Base-by-base conservation (phyloP, 805 yeast genomes). In the Barnettozyma californica region DNA sequence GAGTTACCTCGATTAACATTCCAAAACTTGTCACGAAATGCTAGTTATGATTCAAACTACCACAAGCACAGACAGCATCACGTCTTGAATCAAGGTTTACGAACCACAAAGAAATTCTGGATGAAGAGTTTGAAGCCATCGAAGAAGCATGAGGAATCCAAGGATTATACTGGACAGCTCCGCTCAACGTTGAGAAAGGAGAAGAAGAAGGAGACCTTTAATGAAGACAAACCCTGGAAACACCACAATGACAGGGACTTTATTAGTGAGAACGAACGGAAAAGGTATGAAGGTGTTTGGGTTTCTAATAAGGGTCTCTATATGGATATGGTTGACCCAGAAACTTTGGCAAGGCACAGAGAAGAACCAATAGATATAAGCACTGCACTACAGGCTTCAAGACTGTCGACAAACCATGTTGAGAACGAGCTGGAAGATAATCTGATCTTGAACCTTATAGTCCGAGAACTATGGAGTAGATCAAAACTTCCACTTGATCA, bases 161-260 rank as follows among this genome's bases (percentile, higher is more conserved):
- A 19, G 14, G 44, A 35, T 18, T 57, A 49, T 54, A 48, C 62
- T 2, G 58, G 56, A 2, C 64, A 58, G 20, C 45, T 60, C 23
- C 55, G 54, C 36, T 57, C 64, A 1, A 62, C 65, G 4, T 49
- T 61, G 53, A 46, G 64, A 31, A 62, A 58, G 40, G 60, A 59
- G 45, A 58, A 54, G 45, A 52, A 52, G 51, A 44, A 46, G 48
- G 69, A 70, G 16, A 64, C 65, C 25, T 90, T 91, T 65, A 84
- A 91, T 61, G 95, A 85, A 59, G 87, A 86, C 51, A 89, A 90
- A 65, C 98, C 98, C 0, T 90, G 97, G 97, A 90, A 91, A 58
- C 82, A 84, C 58, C 97, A 89, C 65, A 71, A 71, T 27, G 86
- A 80, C 51, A 71, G 81, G 6, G 62, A 71, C 54, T 63, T 69